Evolutionary conservation across 495 filamentous ascomycete genomes (phyloP), one percentile per base, ranked within the genome.

Genomic region (Hypoxylon rickii): DNA sequence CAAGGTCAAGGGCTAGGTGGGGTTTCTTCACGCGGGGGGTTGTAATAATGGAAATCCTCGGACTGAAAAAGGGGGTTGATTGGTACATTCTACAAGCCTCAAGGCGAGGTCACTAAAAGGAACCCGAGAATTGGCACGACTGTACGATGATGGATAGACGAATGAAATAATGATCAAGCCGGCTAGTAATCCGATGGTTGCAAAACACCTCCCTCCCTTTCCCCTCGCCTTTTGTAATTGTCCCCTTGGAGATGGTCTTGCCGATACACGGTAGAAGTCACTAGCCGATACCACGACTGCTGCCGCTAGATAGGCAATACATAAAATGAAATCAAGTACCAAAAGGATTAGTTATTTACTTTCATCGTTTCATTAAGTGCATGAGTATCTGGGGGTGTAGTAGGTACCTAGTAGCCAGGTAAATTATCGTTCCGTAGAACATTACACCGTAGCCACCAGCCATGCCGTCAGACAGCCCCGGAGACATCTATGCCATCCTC

Each of bases 1-100:
- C 82, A 93, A 96, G 77, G 86, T 98, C 56, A 96, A 80, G 74
- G 79, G 79, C 66, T 83, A 75, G 65, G 58, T 0, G 6, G 3
- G 17, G 18, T 1, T 10, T 33, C 36, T 51, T 45, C 29, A 22
- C 16, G 45, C 29, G 55, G 56, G 34, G 31, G 33, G 34, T n/a
- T 6, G 18, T 13, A 20, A 31, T 20, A 46, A 22, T 39, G 12
- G 29, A 29, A 18, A 7, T 49, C 33, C 40, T 43, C 21, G 36
- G 18, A 36, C 13, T 11, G 15, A 44, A 6, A 12, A 48, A 22
- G 31, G 31, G n/a, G n/a, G n/a, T n/a, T n/a, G n/a, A n/a, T 18
- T 36, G 34, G 21, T 36, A 18, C 18, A 19, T 19, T 51, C 46
- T 58, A 18, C 33, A 61, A 36, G 51, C 36, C 39, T 45, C 33